These are phyloP conservation scores for Phaffia tasmanica DNA, from an alignment of 768 basidiomycete genomes.

Conservation along the genomic window DNA sequence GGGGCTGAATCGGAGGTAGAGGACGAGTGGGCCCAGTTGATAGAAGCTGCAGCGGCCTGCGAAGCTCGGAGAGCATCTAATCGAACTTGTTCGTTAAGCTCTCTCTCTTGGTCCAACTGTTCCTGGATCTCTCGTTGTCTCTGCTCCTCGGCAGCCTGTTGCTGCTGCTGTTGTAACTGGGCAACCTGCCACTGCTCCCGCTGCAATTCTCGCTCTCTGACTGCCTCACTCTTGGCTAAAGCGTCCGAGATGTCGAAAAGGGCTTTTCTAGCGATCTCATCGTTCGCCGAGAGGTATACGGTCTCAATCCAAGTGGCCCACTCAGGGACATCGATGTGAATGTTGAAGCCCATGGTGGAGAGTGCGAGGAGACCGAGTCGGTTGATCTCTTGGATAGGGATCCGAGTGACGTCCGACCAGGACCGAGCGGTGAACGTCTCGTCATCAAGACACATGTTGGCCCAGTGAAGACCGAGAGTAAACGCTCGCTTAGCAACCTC, in stretches of 20 bases:
- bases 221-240: not conserved
- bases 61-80: no score
- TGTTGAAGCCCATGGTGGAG: slow-evolving; percentile 28
- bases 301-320: slow-evolving; percentile 27
- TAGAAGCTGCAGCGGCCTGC: no score
- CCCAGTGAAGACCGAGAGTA: slow-evolving; percentile 29
- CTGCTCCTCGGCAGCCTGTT: slow-evolving; percentile 12
- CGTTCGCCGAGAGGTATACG: slow-evolving; percentile 8
- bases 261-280: slow-evolving; percentile 4
- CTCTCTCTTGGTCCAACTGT: not conserved
- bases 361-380: slow-evolving; percentile 28
- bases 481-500: slow-evolving; percentile 28
- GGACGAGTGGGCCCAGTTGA: no score
- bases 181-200: not conserved
- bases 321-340: slow-evolving; percentile 24
- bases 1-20: no score
- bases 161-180: not conserved
- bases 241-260: slow-evolving; percentile 21
- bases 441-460: slow-evolving; percentile 32
- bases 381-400: slow-evolving; percentile 29
- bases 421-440: slow-evolving; percentile 32
- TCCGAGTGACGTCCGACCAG: slow-evolving; percentile 30
- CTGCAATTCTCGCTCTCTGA: no score
- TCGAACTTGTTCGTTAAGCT: not conserved
- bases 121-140: not conserved